These are phyloP conservation scores for Piloderma croceum DNA, from an alignment of 768 basidiomycete genomes.

Conservation along the genomic window DNA sequence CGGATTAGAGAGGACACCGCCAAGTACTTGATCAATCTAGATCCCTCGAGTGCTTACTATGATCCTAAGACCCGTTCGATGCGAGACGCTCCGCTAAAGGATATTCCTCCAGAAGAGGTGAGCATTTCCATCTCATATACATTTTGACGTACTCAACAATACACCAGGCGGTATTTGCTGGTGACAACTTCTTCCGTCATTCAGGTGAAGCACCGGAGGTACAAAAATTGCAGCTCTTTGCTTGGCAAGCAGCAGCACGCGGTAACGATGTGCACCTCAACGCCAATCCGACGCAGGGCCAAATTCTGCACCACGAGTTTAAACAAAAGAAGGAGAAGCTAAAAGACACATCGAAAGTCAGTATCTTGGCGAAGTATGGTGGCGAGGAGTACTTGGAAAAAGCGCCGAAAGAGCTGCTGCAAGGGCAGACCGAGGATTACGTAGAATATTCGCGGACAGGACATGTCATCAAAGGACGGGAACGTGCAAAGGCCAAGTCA, in stretches of 20 bases:
- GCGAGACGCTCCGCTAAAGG: conserved; percentile 88
- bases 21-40: conserved; percentile 95
- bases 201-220: conserved; percentile 93
- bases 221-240: conserved; percentile 90
- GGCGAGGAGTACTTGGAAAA: conserved; percentile 88
- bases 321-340: conserved; percentile 87
- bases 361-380: conserved; percentile 89
- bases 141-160: conserved; percentile 5
- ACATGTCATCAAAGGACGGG: conserved; percentile 85
- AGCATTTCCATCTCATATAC: conserved; percentile 29
- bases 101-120: conserved; percentile 83
- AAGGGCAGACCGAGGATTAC: conserved; percentile 95
- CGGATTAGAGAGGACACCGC: conserved; percentile 99
- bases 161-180: conserved; percentile 77
- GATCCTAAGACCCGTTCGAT: conserved; percentile 99
- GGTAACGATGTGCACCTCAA: conserved; percentile 95
- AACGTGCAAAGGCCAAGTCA: conserved; percentile 78
- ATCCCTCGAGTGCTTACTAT: conserved; percentile 94
- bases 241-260: conserved; percentile 90
- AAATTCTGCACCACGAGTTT: conserved; percentile 87
- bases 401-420: conserved; percentile 87
- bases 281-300: conserved; percentile 93
- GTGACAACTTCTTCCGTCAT: conserved; percentile 91
- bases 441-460: conserved; percentile 95
- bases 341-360: conserved; percentile 82